These are phyloP conservation scores for Aspergillus brunneoviolaceus DNA, from an alignment of 2,329 filamentous ascomycete genomes.

Conservation along the genomic window DNA sequence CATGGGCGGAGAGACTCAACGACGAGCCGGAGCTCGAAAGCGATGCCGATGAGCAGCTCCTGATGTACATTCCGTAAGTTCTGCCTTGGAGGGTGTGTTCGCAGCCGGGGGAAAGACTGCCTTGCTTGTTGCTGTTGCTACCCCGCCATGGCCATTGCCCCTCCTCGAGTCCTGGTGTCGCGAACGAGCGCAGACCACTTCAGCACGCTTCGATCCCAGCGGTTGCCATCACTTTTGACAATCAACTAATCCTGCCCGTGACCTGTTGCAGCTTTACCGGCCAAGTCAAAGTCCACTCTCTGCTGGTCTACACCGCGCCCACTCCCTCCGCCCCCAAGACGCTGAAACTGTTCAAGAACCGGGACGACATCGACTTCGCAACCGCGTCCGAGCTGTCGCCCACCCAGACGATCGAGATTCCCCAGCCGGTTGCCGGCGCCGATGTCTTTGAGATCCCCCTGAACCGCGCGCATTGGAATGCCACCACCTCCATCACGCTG, in stretches of 20 bases:
- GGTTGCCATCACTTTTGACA: background rate
- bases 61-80: conserved; percentile 83
- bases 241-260: background rate
- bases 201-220: background rate
- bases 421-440: conserved; percentile 60
- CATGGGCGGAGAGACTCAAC: conserved; percentile 78
- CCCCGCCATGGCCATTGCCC: conserved; percentile 30
- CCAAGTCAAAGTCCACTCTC: conserved; percentile 86
- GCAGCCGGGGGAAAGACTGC: background rate
- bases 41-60: conserved; percentile 87
- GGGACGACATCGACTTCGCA: conserved; percentile 80
- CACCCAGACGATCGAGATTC: conserved; percentile 74
- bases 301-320: conserved; percentile 78
- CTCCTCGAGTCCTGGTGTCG: conserved; percentile 15
- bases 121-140: conserved; percentile 9
- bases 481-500: conserved; percentile 75
- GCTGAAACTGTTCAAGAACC: conserved; percentile 84
- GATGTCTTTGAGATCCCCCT: conserved; percentile 84
- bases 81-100: background rate
- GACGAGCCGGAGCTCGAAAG: conserved; percentile 74
- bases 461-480: conserved; percentile 83
- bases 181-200: background rate
- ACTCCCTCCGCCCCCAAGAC: conserved; percentile 72
- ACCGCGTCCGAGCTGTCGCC: conserved; percentile 68
- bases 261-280: conserved; percentile 71